A percentile compares a stretch with the other conserved stretches of the same genome.
Conservation (phyloP, 1,284 basidiomycete species). For the Pseudozyma thailandica region DNA sequence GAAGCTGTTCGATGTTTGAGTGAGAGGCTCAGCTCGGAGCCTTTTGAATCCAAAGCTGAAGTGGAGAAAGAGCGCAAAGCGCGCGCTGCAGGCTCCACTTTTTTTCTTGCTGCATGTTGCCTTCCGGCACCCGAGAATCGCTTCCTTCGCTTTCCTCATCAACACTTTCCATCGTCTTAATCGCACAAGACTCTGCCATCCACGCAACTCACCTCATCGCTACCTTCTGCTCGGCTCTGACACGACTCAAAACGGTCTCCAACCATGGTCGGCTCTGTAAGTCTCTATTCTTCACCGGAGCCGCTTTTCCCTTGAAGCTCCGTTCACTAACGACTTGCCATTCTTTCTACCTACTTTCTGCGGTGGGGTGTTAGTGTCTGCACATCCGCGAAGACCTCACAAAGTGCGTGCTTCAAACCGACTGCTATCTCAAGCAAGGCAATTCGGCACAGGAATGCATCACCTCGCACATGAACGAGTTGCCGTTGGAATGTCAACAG, state of each 20-base stretch:
- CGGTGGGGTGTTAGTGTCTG: constrained; percentile 27
- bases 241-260: background rate
- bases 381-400: constrained; percentile 54
- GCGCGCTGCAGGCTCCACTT: constrained; percentile 7
- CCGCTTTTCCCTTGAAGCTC: background rate
- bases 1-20: background rate
- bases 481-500: constrained; percentile 56
- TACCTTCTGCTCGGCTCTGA: no score
- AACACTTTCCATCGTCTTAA: constrained; percentile 1
- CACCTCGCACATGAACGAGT: constrained; percentile 45
- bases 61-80: no score
- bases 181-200: background rate
- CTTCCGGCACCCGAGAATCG: constrained; percentile 21
- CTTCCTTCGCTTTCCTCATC: constrained; percentile 1
- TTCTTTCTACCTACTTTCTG: background rate
- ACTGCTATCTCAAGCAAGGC: constrained; percentile 50
- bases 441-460: constrained; percentile 55
- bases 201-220: background rate
- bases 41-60: no score
- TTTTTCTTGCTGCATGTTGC: constrained; percentile 6
- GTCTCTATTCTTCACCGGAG: no score
- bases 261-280: constrained; percentile 42
- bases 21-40: constrained; percentile 8
- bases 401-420: constrained; percentile 48
- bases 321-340: no score